Base-by-base conservation (phyloP, 106 monocot species). In the Xerophyta viscosa region DNA sequence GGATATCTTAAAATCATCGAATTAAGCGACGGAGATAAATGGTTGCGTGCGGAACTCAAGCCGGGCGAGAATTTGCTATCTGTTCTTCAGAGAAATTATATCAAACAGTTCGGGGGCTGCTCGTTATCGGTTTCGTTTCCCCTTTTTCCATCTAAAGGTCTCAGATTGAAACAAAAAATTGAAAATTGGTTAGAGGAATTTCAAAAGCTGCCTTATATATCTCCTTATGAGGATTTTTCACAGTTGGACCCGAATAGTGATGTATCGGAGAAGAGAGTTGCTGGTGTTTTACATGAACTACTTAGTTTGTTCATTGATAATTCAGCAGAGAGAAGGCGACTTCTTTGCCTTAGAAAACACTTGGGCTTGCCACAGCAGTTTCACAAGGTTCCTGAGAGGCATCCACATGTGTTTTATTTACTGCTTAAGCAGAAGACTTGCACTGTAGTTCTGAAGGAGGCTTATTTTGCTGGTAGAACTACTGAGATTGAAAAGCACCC, bases 401-500 rank as follows among this genome's bases (percentile, higher is more conserved):
- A 92, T 39, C 92, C 92, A 1, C 86, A 77, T 47, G 61, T 86
- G 20, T 92, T 92, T 44, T 92, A 92, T 61, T 66, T 82, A 44
- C 62, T 77, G 48, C 53, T 92, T 61, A 92, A 87, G 82, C 73
- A 72, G 69, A 92, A 82, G 52, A 92, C 92, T 12, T 92, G 92
- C 58, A 79, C 57, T 28, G 92, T 87, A 30, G 79, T 92, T 14
- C 86, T 92, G 24, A 92, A 92, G 58, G 92, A 92, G 33, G 76
- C 76, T 20, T 86, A 83, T 62, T 49, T 24, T 59, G 72, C 63
- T 24, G 52, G 58, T 6, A 28, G 44, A 27, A 53, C 14, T 7
- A 77, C 78, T 4, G 62, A 41, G 7, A 76, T 86, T 47, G 63
- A 73, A 58, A 62, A 23, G 52, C 86, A 92, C 36, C 91, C 86